These are phyloP conservation scores for Penicillium atrosanguineum DNA, from an alignment of 495 filamentous ascomycete genomes.

Conservation along the genomic window DNA sequence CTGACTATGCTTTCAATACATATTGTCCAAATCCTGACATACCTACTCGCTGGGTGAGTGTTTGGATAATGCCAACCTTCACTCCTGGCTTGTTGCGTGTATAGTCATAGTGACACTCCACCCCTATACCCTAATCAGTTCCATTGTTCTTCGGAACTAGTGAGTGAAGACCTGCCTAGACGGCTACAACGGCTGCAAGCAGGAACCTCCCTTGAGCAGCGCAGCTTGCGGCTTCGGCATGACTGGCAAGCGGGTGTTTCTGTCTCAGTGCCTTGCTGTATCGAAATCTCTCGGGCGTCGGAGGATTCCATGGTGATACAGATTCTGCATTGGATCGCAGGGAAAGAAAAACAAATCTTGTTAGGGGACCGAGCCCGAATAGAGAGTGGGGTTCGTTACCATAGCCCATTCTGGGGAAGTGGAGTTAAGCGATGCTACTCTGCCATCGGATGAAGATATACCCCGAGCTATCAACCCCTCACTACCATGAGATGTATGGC, in stretches of 20 bases:
- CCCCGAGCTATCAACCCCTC: not conserved
- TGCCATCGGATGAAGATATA: not conserved
- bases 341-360: not conserved
- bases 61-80: conserved; percentile 3
- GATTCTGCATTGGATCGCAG: too few relatives aligned
- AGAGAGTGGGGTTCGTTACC: not conserved
- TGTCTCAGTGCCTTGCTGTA: not conserved
- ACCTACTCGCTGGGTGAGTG: conserved; percentile 4
- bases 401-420: not conserved
- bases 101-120: conserved; percentile 5
- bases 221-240: conserved; percentile 14
- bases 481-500: too few relatives aligned
- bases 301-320: not conserved
- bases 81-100: conserved; percentile 3
- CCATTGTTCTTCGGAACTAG: not conserved
- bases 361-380: not conserved
- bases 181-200: conserved; percentile 5
- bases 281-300: not conserved
- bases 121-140: conserved; percentile 6
- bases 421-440: not conserved
- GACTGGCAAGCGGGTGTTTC: conserved; percentile 9
- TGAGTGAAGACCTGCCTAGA: not conserved
- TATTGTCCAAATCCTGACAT: too few relatives aligned
- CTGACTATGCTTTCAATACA: not conserved
- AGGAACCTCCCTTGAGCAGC: conserved; percentile 19